These are phyloP conservation scores for Breynia disticha DNA, from an alignment of 441 rosid genomes.

Conservation along the genomic window DNA sequence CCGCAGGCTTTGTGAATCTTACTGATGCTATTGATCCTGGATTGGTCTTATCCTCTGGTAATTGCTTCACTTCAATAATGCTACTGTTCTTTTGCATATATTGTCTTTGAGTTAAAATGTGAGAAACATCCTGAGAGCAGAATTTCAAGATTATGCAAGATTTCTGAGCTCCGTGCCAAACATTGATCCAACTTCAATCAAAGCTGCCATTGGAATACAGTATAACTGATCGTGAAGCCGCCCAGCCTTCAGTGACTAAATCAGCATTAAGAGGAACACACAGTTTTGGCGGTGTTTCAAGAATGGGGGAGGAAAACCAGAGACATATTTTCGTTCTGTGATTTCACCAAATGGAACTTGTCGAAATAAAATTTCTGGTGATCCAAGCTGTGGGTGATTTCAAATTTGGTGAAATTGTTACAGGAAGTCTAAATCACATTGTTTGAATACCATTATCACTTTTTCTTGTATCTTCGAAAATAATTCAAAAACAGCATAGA, in stretches of 20 bases:
- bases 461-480: slow-evolving; percentile 24
- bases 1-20: slow-evolving; percentile 69
- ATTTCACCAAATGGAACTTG: slow-evolving; percentile 59
- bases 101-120: background rate
- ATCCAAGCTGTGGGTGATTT: slow-evolving; percentile 30
- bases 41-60: slow-evolving; percentile 60
- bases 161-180: slow-evolving; percentile 70
- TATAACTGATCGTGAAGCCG: slow-evolving; percentile 40
- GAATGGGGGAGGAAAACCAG: slow-evolving; percentile 43
- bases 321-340: slow-evolving; percentile 44
- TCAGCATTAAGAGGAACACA: slow-evolving; percentile 38
- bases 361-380: slow-evolving; percentile 44
- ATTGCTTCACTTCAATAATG: background rate
- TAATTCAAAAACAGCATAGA: too few species aligned
- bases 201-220: slow-evolving; percentile 35
- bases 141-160: slow-evolving; percentile 47
- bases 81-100: too few species aligned
- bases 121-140: slow-evolving; percentile 22
- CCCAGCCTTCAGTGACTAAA: slow-evolving; percentile 69
- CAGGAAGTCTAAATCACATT: slow-evolving; percentile 63
- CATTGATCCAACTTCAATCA: slow-evolving; percentile 20
- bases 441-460: slow-evolving; percentile 57
- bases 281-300: slow-evolving; percentile 42
- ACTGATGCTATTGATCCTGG: slow-evolving; percentile 71
- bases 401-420: slow-evolving; percentile 69